A percentile compares a stretch with the other conserved stretches of the same genome.
Evolutionary conservation across 2,329 filamentous ascomycete species (phyloP).

Genomic region (Daldinia sp.): DNA sequence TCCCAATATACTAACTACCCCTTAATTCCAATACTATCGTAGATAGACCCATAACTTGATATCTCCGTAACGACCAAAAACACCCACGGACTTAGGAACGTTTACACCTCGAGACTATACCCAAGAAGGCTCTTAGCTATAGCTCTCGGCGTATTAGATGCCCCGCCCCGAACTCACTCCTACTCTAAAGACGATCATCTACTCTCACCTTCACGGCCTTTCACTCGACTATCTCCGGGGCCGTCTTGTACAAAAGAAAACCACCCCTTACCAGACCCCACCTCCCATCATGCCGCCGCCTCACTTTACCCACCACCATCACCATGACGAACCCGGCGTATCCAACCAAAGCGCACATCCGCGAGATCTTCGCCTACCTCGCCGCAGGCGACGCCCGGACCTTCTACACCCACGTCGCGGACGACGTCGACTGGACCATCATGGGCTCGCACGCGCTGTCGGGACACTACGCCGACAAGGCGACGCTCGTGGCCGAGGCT

Average conservation of each 20-base stretch:
- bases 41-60: not conserved
- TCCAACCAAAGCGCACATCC: slow-evolving; percentile 7
- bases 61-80: not conserved
- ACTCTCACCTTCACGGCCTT: not conserved
- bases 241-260: not conserved
- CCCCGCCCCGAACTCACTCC: not conserved
- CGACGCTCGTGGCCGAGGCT: not conserved
- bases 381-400: not conserved
- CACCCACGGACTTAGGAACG: not conserved
- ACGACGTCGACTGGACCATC: slow-evolving; percentile 15
- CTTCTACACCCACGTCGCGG: slow-evolving; percentile 6
- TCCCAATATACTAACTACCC: no score
- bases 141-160: not conserved
- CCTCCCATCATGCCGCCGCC: not conserved
- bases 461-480: not conserved
- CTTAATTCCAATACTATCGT: not conserved
- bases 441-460: not conserved
- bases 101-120: not conserved
- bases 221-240: not conserved
- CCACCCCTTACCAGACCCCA: not conserved
- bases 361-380: slow-evolving; percentile 6
- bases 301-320: not conserved
- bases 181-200: not conserved
- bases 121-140: not conserved
- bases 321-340: slow-evolving; percentile 1